Percentiles rank a stretch among this genome's conserved stretches.
Conservation (phyloP, 2,329 filamentous ascomycete species). For the Drechslerella dactyloides region DNA sequence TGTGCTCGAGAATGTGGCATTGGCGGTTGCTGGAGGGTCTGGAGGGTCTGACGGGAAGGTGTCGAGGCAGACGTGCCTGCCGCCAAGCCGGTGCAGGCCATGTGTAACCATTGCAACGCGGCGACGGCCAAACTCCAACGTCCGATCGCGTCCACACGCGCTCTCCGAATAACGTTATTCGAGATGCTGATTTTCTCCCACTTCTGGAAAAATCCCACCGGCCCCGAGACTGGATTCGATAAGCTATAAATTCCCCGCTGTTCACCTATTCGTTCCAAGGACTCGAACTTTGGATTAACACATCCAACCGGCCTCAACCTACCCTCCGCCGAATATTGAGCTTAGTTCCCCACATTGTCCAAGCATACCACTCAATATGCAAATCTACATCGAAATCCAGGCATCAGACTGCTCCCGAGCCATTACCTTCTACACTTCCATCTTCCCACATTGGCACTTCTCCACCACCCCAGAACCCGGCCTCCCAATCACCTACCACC, state of each 20-base stretch:
- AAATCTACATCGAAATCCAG: constrained; percentile 48
- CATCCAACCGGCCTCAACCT: no score
- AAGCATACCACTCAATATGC: constrained; percentile 20
- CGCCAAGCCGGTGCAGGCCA: constrained; percentile 29
- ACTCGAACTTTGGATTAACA: no score
- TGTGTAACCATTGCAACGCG: constrained; percentile 50
- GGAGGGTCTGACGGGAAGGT: background rate
- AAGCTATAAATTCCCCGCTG: background rate
- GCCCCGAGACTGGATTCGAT: no score
- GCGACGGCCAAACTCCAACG: constrained; percentile 27
- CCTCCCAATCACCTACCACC: constrained; percentile 42
- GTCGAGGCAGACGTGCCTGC: constrained; percentile 4
- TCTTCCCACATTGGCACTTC: constrained; percentile 58
- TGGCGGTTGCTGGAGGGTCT: background rate
- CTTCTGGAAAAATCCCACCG: background rate
- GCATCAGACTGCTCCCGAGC: constrained; percentile 53
- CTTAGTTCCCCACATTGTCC: background rate
- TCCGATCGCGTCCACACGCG: background rate
- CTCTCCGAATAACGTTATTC: constrained; percentile 36
- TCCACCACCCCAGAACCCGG: constrained; percentile 7
- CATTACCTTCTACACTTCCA: constrained; percentile 73
- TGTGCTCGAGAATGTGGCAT: background rate
- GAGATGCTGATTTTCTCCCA: background rate
- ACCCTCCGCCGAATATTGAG: no score
- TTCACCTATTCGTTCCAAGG: constrained; percentile 11